A percentile compares a stretch with the other conserved stretches of the same genome.
Evolutionary conservation across 2,329 filamentous ascomycete species (phyloP).

Genomic region (Diaporthe sp.): DNA sequence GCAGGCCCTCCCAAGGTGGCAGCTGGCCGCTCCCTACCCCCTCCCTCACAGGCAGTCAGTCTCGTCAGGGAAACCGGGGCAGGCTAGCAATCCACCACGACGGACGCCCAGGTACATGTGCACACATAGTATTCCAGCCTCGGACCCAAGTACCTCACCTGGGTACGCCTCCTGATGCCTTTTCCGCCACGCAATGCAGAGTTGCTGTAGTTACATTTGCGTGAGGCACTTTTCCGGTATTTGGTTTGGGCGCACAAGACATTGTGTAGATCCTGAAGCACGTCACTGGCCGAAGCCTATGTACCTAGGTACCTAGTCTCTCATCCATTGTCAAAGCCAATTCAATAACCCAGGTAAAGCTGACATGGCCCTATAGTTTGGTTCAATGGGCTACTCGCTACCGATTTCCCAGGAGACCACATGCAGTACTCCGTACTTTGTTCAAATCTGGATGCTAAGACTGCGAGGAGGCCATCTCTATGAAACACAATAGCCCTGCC

Average conservation of each 20-base stretch:
- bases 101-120: not conserved
- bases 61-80: slow-evolving; percentile 27
- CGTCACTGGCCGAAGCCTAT: not conserved
- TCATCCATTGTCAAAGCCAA: not conserved
- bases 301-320: no score
- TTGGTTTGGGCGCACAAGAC: not conserved
- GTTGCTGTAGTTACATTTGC: not conserved
- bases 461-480: not conserved
- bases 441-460: not conserved
- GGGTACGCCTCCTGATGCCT: not conserved
- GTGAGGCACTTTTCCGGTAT: not conserved
- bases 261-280: not conserved
- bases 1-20: slow-evolving; percentile 13
- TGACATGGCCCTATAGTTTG: not conserved
- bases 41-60: slow-evolving; percentile 14
- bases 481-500: not conserved
- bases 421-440: not conserved
- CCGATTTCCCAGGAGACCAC: not conserved
- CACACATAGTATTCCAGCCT: not conserved
- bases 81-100: slow-evolving; percentile 18
- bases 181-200: slow-evolving; percentile 7
- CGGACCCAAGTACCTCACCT: not conserved
- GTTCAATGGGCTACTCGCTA: not conserved
- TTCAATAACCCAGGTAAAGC: not conserved
- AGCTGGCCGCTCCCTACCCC: slow-evolving; percentile 26